Percentiles rank a stretch among this genome's conserved stretches.
Evolutionary conservation across 139 green algal genomes (phyloP).

Genomic region (Chlorella sp.): DNA sequence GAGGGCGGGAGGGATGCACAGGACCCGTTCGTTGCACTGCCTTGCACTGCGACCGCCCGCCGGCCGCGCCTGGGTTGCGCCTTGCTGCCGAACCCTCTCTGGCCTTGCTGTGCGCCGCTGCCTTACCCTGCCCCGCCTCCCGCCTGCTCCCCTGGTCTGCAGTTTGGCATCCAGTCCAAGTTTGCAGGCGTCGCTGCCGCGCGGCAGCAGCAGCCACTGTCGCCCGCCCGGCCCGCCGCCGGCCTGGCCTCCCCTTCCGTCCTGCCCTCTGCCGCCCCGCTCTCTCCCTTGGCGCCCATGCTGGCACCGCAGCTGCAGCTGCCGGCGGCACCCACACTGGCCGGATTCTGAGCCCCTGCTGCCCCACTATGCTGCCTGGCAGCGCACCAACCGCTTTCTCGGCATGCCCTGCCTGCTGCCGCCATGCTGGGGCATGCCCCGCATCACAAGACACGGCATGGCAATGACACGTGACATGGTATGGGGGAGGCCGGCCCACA

Average conservation of each 20-base stretch:
- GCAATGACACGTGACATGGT: too few species aligned
- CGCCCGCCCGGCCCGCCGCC: constrained; percentile 13
- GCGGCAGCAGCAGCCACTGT: background rate
- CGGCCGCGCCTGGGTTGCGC: background rate
- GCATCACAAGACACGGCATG: too few species aligned
- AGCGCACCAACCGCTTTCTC: background rate
- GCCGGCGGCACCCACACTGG: constrained; percentile 1
- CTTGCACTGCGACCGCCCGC: background rate
- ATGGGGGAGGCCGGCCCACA: background rate
- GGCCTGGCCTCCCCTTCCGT: background rate
- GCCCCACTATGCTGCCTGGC: background rate
- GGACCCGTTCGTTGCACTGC: too few species aligned
- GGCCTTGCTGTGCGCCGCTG: background rate
- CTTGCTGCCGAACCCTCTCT: background rate
- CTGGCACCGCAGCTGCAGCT: constrained; percentile 11
- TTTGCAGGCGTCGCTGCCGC: background rate
- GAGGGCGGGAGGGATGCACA: too few species aligned
- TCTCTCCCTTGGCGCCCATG: background rate
- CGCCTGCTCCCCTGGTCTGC: background rate
- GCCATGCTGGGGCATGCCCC: too few species aligned
- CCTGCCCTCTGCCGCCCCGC: background rate
- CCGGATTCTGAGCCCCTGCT: background rate
- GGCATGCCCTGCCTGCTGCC: too few species aligned
- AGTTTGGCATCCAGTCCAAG: constrained; percentile 48
- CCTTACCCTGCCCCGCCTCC: background rate